Base-by-base conservation (phyloP, 148 eudicot species). In the Silene latifolia region DNA sequence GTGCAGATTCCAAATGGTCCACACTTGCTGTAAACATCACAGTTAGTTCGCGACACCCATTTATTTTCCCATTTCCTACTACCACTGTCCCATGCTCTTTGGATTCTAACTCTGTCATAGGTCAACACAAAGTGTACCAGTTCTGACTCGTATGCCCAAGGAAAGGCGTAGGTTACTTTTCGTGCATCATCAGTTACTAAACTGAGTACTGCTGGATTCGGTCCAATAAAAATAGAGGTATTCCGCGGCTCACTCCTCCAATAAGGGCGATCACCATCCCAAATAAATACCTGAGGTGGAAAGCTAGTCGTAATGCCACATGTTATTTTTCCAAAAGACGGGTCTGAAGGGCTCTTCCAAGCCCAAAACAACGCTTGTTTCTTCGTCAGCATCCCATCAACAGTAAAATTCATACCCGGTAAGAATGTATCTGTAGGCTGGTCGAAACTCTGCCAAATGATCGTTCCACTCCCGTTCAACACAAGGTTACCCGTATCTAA, bases 211-310 rank as follows among this genome's bases (percentile, higher is more conserved):
- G 60, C 35, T 23, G 66, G 23, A n/a, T n/a, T 18, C 8, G 67
- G 27, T 13, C 83, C 89, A 21, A 79, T 72, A 46, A 81, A 84
- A 59, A n/a, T 13, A 53, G 69, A 76, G 25, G 79, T 66, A 67
- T 75, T 75, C 88, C 85, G 83, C 8, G 86, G 88, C 56, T 83
- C 86, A 18, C 80, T 73, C 57, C 89, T 80, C 84, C 78, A 83
- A 46, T 73, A 75, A 0, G 82, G 83, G 5, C 2, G 46, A 60
- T 77, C 62, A 9, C 56, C 82, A 10, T 82, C 78, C 91, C 82
- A 80, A 4, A 80, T 23, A 18, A 72, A 72, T 0, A 69, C 0
- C 35, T 82, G 82, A 8, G 80, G 78, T 8, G 78, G 56, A 9
- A 20, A 15, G 35, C 21, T 24, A 3, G 77, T 59, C 15, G 63